Conservation (phyloP, 2,329 filamentous ascomycete species). For the Fusarium floridanum region DNA sequence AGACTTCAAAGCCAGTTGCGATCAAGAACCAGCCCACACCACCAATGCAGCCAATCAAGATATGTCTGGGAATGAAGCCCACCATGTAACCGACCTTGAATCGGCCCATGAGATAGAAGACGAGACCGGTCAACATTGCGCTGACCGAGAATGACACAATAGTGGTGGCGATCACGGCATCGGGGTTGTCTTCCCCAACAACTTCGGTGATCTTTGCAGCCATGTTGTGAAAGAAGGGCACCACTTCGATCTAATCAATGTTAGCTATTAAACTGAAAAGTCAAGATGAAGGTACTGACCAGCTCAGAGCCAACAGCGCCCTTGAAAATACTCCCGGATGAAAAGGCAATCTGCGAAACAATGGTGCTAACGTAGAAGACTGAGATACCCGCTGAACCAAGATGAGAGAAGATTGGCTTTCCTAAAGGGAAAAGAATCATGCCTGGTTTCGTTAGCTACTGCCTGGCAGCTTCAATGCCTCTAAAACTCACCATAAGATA, state of each 20-base stretch:
- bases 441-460: conserved; percentile 58
- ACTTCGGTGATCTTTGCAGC: conserved; percentile 84
- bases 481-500: conserved; percentile 82
- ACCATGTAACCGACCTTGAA: conserved; percentile 93
- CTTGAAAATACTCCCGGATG: conserved; percentile 86
- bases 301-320: conserved; percentile 95
- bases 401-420: conserved; percentile 83
- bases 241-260: conserved; percentile 82
- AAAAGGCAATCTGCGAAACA: conserved; percentile 91
- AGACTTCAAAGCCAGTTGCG: conserved; percentile 92
- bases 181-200: conserved; percentile 83
- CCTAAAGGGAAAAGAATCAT: conserved; percentile 97
- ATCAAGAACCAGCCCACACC: conserved; percentile 96
- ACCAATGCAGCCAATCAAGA: conserved; percentile 96
- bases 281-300: conserved; percentile 60
- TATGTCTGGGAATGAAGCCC: conserved; percentile 96
- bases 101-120: conserved; percentile 91
- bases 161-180: conserved; percentile 92
- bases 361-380: conserved; percentile 99
- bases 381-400: conserved; percentile 94
- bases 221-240: conserved; percentile 99
- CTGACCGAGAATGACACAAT: conserved; percentile 92
- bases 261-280: conserved; percentile 1
- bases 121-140: conserved; percentile 88
- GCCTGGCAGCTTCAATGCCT: too few species aligned